A percentile compares a stretch with the other conserved stretches of the same genome.
Conservation (phyloP, 2,329 filamentous ascomycete species). For the Cordyceps cicadae region DNA sequence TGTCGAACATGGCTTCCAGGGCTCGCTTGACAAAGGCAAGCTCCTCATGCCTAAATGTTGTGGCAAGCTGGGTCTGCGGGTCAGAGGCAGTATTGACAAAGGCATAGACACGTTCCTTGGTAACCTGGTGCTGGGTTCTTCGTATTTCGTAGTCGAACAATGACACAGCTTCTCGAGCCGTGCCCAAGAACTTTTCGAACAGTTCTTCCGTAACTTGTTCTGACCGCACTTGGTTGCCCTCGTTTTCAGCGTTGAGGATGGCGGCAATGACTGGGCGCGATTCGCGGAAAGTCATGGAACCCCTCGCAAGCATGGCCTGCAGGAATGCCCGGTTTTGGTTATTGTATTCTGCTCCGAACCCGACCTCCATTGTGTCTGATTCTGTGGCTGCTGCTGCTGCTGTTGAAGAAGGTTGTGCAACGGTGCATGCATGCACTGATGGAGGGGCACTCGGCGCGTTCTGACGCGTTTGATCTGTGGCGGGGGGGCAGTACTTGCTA, state of each 20-base stretch:
- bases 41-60: constrained; percentile 71
- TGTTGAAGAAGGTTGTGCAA: not conserved
- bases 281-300: constrained; percentile 67
- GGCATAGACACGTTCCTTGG: constrained; percentile 63
- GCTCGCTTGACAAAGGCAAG: constrained; percentile 82
- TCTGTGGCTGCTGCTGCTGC: not conserved
- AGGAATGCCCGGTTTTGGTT: constrained; percentile 80
- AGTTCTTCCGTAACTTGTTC: constrained; percentile 61
- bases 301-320: constrained; percentile 75
- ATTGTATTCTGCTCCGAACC: constrained; percentile 31
- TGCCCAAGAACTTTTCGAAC: constrained; percentile 60
- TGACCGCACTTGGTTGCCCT: constrained; percentile 33
- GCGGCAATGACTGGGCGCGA: constrained; percentile 66
- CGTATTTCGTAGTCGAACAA: constrained; percentile 85
- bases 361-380: constrained; percentile 18
- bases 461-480: constrained; percentile 9
- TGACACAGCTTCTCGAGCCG: constrained; percentile 64
- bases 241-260: constrained; percentile 54
- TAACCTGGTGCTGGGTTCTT: constrained; percentile 59
- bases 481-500: not conserved
- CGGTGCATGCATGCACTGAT: not conserved
- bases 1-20: constrained; percentile 87
- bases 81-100: constrained; percentile 86
- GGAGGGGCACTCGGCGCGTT: constrained; percentile 6
- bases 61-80: constrained; percentile 76